Conservation (phyloP, 176 grass and related monocot genomes). For the Coix lacrymajobi region DNA sequence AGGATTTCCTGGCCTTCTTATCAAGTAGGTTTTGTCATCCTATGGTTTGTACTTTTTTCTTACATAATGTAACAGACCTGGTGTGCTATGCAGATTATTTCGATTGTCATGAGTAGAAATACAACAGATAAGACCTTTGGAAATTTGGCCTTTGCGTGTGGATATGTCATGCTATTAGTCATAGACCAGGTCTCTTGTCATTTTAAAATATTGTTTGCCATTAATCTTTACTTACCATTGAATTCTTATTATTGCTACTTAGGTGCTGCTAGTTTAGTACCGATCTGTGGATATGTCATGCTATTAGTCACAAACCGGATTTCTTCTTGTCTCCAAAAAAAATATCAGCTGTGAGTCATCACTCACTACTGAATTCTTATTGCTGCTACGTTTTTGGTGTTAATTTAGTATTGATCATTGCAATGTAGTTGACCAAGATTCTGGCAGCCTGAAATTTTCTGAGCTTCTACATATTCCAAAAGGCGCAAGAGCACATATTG, state of each 20-base stretch:
- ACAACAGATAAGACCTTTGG: slow-evolving; percentile 44
- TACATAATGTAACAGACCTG: not conserved
- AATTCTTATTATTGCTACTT: not conserved
- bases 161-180: slow-evolving; percentile 46
- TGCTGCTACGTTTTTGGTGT: not conserved
- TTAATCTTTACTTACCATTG: not conserved
- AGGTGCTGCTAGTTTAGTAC: not conserved
- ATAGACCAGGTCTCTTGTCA: slow-evolving; percentile 18
- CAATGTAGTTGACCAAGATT: not conserved
- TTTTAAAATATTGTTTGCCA: not conserved
- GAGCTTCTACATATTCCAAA: not conserved
- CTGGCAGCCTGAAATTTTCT: not conserved
- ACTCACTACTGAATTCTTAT: not conserved
- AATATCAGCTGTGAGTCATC: no score
- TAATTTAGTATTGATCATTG: not conserved
- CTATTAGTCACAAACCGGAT: slow-evolving; percentile 38
- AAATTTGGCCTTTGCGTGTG: slow-evolving; percentile 45
- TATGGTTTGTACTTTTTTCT: not conserved
- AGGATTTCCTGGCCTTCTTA: not conserved
- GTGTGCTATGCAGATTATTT: slow-evolving; percentile 41
- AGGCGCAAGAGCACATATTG: not conserved
- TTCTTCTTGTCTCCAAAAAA: not conserved
- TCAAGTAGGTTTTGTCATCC: not conserved
- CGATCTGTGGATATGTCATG: slow-evolving; percentile 37
- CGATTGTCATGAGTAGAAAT: slow-evolving; percentile 42